Conservation (phyloP, 257 asterid genomes). For the Scutellaria baicalensis region DNA sequence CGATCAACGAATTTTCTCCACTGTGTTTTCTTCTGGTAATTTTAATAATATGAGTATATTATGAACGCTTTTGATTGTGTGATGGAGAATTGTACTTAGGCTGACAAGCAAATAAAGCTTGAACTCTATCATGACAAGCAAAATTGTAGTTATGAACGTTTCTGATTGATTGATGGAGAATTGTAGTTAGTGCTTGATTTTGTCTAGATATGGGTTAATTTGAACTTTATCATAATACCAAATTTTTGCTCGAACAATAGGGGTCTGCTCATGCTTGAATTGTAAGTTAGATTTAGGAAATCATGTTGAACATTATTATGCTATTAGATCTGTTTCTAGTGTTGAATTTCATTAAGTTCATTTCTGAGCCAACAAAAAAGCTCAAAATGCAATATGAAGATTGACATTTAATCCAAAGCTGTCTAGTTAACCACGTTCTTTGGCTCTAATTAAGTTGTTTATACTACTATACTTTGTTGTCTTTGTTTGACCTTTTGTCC, state of each 20-base stretch:
- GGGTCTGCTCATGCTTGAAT: not conserved
- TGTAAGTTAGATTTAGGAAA: not conserved
- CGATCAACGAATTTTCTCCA: constrained; percentile 90
- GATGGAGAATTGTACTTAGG: not conserved
- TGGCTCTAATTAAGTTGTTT: not conserved
- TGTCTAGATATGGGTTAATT: too few relatives aligned
- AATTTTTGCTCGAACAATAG: not conserved
- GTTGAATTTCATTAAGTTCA: not conserved
- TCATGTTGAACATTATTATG: not conserved
- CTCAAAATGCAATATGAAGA: not conserved
- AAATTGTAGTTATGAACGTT: too few relatives aligned
- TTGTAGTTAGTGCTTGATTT: too few relatives aligned
- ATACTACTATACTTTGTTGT: not conserved
- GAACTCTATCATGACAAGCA: not conserved
- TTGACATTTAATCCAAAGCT: not conserved
- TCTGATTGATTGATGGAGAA: too few relatives aligned
- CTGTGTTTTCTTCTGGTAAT: constrained; percentile 81
- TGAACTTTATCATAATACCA: too few relatives aligned
- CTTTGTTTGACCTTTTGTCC: not conserved
- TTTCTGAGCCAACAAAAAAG: not conserved
- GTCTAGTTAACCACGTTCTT: not conserved
- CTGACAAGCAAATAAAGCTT: not conserved
- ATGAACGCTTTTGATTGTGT: not conserved
- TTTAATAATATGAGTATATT: not conserved
- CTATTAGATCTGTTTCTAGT: constrained; percentile 2